These are phyloP conservation scores for Luffa aegyptiaca DNA, from an alignment of 306 rosid species.

Conservation along the genomic window DNA sequence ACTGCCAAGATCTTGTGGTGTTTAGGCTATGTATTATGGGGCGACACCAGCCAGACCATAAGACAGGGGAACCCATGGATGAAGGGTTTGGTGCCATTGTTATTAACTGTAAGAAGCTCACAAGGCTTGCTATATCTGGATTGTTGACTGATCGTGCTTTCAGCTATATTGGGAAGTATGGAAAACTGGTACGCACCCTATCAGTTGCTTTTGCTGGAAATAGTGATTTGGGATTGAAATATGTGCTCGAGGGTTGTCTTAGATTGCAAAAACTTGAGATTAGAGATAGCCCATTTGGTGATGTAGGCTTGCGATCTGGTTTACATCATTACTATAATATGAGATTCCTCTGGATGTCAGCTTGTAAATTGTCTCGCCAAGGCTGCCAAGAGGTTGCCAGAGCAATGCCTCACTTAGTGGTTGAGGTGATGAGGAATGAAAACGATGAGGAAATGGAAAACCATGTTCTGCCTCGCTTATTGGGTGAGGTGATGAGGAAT, in stretches of 20 bases:
- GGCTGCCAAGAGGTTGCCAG: conserved; percentile 62
- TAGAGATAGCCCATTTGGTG: conserved; percentile 82
- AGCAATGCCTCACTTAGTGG: conserved; percentile 48
- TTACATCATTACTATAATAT: conserved; percentile 68
- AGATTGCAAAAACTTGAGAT: conserved; percentile 78
- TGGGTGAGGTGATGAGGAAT: conserved; percentile 49
- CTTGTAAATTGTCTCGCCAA: conserved; percentile 45
- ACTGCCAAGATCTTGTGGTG: conserved; percentile 73
- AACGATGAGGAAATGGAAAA: background rate
- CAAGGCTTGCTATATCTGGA: conserved; percentile 80
- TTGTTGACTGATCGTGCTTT: conserved; percentile 73
- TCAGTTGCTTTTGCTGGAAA: conserved; percentile 82
- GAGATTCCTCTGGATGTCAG: conserved; percentile 94
- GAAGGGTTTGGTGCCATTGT: conserved; percentile 88
- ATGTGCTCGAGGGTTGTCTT: conserved; percentile 62
- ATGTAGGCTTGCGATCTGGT: conserved; percentile 57
- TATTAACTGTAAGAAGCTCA: conserved; percentile 80
- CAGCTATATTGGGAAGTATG: conserved; percentile 51
- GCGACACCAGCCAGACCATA: conserved; percentile 42
- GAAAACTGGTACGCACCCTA: conserved; percentile 68
- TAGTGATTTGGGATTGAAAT: conserved; percentile 47
- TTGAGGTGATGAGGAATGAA: conserved; percentile 46
- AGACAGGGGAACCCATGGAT: conserved; percentile 64
- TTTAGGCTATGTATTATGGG: conserved; percentile 83
- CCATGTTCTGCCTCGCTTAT: conserved; percentile 34